A percentile compares a stretch with the other conserved stretches of the same genome.
phyloP scores from a whole-genome alignment of 768 basidiomycete species.

The Dacryopinax spathularia region DNA sequence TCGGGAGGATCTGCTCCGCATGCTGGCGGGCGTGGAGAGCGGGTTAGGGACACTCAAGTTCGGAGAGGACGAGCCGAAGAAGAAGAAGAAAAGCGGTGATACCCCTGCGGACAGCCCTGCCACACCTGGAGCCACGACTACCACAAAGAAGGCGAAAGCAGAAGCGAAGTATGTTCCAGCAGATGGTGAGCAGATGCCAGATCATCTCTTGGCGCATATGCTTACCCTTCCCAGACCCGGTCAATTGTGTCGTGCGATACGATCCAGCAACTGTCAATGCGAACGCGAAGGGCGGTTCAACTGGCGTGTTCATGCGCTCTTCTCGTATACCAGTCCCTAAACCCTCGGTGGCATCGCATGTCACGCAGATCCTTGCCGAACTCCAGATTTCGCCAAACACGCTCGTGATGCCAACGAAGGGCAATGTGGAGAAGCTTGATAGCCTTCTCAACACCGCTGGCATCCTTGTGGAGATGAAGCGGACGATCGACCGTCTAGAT shows the following conservation, averaged over 20 bases:
- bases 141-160: background rate
- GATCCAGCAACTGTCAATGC: background rate
- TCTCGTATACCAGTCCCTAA: constrained; percentile 74
- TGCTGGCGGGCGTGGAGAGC: constrained; percentile 72
- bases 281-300: constrained; percentile 7
- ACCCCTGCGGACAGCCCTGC: background rate
- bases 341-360: constrained; percentile 54
- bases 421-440: constrained; percentile 63
- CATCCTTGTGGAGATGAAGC: constrained; percentile 76
- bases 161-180: background rate
- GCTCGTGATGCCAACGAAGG: constrained; percentile 87
- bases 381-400: constrained; percentile 56
- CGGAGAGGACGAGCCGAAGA: constrained; percentile 49
- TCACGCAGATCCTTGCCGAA: constrained; percentile 62
- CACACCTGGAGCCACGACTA: background rate
- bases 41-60: constrained; percentile 59
- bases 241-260: constrained; percentile 3
- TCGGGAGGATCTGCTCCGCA: constrained; percentile 72
- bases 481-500: constrained; percentile 69
- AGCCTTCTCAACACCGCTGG: constrained; percentile 55
- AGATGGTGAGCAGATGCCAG: too few species aligned
- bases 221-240: constrained; percentile 1
- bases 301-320: constrained; percentile 68
- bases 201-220: too few species aligned
- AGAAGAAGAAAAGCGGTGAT: constrained; percentile 39